phyloP scores from a whole-genome alignment of 2,329 filamentous ascomycete species.

The Penicillium capsulatum region DNA sequence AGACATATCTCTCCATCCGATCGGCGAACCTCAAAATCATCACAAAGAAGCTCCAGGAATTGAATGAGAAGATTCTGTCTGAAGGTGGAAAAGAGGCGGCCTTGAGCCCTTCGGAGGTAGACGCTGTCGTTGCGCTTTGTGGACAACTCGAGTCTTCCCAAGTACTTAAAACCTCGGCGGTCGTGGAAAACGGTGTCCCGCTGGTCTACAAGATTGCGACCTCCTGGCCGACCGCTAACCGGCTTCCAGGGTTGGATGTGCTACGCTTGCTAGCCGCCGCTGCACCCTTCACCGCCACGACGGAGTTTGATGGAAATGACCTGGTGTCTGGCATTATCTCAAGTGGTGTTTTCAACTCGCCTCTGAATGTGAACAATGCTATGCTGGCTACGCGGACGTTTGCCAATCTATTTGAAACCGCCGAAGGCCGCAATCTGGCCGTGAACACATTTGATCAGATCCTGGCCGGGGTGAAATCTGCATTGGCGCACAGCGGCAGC shows the following conservation, averaged over 20 bases:
- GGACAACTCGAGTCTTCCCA: slow-evolving; percentile 55
- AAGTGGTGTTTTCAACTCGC: slow-evolving; percentile 56
- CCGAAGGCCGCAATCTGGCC: slow-evolving; percentile 64
- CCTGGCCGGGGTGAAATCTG: slow-evolving; percentile 59
- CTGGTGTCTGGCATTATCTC: slow-evolving; percentile 59
- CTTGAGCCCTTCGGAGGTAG: slow-evolving; percentile 67
- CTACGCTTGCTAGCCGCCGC: slow-evolving; percentile 75
- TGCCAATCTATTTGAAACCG: slow-evolving; percentile 76
- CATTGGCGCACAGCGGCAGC: slow-evolving; percentile 51
- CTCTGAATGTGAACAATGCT: slow-evolving; percentile 69
- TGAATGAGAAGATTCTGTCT: slow-evolving; percentile 65
- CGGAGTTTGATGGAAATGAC: slow-evolving; percentile 51
- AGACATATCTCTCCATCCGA: slow-evolving; percentile 71
- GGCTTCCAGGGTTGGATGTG: slow-evolving; percentile 80
- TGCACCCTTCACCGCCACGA: slow-evolving; percentile 61
- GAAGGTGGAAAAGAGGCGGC: slow-evolving; percentile 69
- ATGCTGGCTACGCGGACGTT: slow-evolving; percentile 83
- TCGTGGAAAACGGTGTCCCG: slow-evolving; percentile 53
- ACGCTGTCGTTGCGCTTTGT: slow-evolving; percentile 58
- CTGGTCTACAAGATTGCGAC: slow-evolving; percentile 69
- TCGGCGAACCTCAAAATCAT: slow-evolving; percentile 67
- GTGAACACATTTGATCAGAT: slow-evolving; percentile 58
- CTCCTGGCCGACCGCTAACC: slow-evolving; percentile 73
- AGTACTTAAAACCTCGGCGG: slow-evolving; percentile 43
- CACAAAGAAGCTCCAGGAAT: slow-evolving; percentile 68